phyloP scores from a whole-genome alignment of 352 stramenopile genomes.

The Phytophthora pseudosyringae region DNA sequence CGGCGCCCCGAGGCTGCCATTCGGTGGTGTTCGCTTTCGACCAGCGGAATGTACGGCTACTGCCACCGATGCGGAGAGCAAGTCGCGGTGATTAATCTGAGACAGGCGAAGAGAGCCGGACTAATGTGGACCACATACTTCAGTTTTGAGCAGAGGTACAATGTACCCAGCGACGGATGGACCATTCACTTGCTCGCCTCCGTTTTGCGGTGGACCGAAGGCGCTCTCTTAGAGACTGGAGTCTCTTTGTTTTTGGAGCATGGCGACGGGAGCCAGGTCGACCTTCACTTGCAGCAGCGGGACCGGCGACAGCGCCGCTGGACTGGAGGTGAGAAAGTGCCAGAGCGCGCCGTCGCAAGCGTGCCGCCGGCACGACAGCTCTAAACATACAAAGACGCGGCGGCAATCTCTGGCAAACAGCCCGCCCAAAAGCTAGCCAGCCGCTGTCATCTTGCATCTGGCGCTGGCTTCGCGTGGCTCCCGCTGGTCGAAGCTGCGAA shows the following conservation, averaged over 20 bases:
- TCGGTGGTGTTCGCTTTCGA: too few species aligned
- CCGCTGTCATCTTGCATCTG: constrained; percentile 8
- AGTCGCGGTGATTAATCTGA: constrained; percentile 19
- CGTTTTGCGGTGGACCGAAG: too few species aligned
- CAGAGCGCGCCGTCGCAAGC: neutral
- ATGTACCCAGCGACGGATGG: neutral
- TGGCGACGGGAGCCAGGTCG: neutral
- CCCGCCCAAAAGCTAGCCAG: neutral
- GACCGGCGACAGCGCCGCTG: neutral
- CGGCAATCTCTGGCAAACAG: neutral
- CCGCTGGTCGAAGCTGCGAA: neutral
- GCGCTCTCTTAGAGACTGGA: neutral
- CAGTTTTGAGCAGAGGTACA: constrained; percentile 11
- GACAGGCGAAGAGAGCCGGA: constrained; percentile 17
- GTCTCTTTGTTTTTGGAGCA: neutral
- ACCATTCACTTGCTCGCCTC: too few species aligned
- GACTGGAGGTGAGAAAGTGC: neutral
- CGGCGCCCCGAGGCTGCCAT: too few species aligned
- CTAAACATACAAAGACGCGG: constrained; percentile 22
- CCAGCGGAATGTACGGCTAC: too few species aligned
- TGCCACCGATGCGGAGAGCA: too few species aligned
- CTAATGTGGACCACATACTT: constrained; percentile 19
- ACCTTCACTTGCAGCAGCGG: neutral
- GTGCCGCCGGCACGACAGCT: constrained; percentile 6
- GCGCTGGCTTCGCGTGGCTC: neutral